These are phyloP conservation scores for Aspergillus sp. DNA, from an alignment of 2,329 filamentous ascomycete genomes.

Conservation along the genomic window DNA sequence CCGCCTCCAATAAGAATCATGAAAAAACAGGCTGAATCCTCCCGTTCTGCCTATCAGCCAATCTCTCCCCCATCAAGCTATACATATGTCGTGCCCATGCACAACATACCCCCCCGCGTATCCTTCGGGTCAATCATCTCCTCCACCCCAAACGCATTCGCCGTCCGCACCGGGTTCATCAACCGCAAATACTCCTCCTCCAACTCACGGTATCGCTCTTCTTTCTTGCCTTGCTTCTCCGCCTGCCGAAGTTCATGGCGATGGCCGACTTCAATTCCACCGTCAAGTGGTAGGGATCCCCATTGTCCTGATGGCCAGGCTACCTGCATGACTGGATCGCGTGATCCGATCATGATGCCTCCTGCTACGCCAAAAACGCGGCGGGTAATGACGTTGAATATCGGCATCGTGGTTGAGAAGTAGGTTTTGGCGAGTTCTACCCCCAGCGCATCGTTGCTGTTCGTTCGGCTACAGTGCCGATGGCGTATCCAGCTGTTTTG, in stretches of 20 bases:
- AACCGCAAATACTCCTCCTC: slow-evolving; percentile 57
- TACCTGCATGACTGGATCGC: slow-evolving; percentile 57
- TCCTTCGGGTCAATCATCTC: slow-evolving; percentile 61
- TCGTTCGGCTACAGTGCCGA: slow-evolving; percentile 59
- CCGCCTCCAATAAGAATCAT: slow-evolving; percentile 30
- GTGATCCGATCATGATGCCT: slow-evolving; percentile 59
- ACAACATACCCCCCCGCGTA: slow-evolving; percentile 51
- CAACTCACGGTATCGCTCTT: slow-evolving; percentile 51
- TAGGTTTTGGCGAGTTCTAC: slow-evolving; percentile 59
- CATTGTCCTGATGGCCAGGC: slow-evolving; percentile 62
- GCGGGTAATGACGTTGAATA: slow-evolving; percentile 60
- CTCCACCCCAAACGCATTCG: slow-evolving; percentile 60
- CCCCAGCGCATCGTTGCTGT: slow-evolving; percentile 61
- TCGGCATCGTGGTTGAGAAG: slow-evolving; percentile 57
- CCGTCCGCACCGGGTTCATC: slow-evolving; percentile 62
- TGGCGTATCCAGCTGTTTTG: slow-evolving; percentile 51
- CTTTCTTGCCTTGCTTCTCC: slow-evolving; percentile 46
- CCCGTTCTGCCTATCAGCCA: slow-evolving; percentile 38
- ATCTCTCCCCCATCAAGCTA: slow-evolving; percentile 46
- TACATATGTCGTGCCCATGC: slow-evolving; percentile 56
- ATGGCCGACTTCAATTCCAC: slow-evolving; percentile 62
- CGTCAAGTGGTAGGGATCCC: slow-evolving; percentile 59
- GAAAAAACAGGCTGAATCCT: slow-evolving; percentile 41
- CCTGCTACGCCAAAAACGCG: slow-evolving; percentile 61
- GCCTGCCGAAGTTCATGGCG: slow-evolving; percentile 55